Evolutionary conservation across 768 basidiomycete species (phyloP).

Genomic region (Chlorophyllum brunneum): DNA sequence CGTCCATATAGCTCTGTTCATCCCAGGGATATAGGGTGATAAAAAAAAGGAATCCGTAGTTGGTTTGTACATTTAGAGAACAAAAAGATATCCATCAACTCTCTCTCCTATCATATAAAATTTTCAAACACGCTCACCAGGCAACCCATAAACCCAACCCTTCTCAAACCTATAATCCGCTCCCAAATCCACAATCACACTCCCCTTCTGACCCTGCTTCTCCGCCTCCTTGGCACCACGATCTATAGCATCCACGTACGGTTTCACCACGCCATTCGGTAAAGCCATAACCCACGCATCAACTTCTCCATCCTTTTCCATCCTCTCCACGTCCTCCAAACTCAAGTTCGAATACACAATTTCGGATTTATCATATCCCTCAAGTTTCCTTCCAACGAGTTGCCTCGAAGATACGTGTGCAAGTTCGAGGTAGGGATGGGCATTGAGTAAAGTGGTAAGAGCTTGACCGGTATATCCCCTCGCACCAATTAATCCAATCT

Average conservation of each 20-base stretch:
- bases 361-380: slow-evolving; percentile 68
- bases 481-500: slow-evolving; percentile 92
- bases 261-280: slow-evolving; percentile 96
- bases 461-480: slow-evolving; percentile 95
- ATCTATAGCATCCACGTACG: slow-evolving; percentile 94
- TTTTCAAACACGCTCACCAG: slow-evolving; percentile 72
- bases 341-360: slow-evolving; percentile 82
- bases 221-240: slow-evolving; percentile 58
- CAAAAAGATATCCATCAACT: slow-evolving; percentile 26
- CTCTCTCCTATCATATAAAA: slow-evolving; percentile 22
- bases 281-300: slow-evolving; percentile 99
- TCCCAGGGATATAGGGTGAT: too few species aligned
- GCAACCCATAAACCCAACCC: slow-evolving; percentile 96
- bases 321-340: slow-evolving; percentile 69
- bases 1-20: slow-evolving; percentile 84
- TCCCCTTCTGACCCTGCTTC: slow-evolving; percentile 39
- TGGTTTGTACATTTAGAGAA: slow-evolving; percentile 15
- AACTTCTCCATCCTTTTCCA: slow-evolving; percentile 88
- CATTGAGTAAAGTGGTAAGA: slow-evolving; percentile 78
- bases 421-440: slow-evolving; percentile 85
- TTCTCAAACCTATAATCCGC: slow-evolving; percentile 96
- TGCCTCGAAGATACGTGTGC: slow-evolving; percentile 97
- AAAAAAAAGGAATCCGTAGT: too few species aligned
- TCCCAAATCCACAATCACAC: slow-evolving; percentile 88
- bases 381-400: slow-evolving; percentile 76